A percentile compares a stretch with the other conserved stretches of the same genome.
phyloP scores from a whole-genome alignment of 371 early-diverging fungal species.

The Lichtheimia ornata region DNA sequence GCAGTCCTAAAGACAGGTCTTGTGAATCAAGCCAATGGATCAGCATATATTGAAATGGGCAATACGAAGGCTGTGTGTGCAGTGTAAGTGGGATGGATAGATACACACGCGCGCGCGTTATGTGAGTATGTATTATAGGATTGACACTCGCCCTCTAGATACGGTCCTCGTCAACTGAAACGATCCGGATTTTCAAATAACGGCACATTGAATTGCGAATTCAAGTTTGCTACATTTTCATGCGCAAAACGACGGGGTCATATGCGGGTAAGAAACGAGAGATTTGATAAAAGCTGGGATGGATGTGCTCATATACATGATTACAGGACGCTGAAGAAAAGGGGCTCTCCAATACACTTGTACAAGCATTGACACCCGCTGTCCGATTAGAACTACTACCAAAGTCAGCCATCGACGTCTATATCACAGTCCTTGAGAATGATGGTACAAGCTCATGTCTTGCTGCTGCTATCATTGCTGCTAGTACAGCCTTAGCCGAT shows the following conservation, averaged over 20 bases:
- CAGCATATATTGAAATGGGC: conserved; percentile 87
- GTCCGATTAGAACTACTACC: conserved; percentile 84
- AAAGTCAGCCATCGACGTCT: conserved; percentile 88
- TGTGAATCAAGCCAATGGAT: conserved; percentile 85
- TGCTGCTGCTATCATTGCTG: conserved; percentile 85
- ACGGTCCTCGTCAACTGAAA: conserved; percentile 74
- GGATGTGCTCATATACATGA: conserved; percentile 6
- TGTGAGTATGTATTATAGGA: no score
- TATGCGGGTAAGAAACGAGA: conserved; percentile 44
- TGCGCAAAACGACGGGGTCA: conserved; percentile 67
- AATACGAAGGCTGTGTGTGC: conserved; percentile 88
- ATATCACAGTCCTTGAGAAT: conserved; percentile 83
- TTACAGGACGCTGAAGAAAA: conserved; percentile 59
- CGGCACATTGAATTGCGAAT: conserved; percentile 81
- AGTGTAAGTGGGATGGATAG: conserved; percentile 61
- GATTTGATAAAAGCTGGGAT: conserved; percentile 48
- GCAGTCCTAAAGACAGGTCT: conserved; percentile 83
- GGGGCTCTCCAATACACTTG: conserved; percentile 75
- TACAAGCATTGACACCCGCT: conserved; percentile 86
- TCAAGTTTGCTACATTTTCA: conserved; percentile 91
- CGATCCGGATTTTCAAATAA: conserved; percentile 57
- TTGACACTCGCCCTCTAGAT: conserved; percentile 38
- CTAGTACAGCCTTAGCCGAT: conserved; percentile 87
- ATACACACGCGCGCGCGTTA: background rate
- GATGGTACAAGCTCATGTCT: conserved; percentile 82